Conservation (phyloP, 352 stramenopile genomes). For the Phytophthora aleatoria region DNA sequence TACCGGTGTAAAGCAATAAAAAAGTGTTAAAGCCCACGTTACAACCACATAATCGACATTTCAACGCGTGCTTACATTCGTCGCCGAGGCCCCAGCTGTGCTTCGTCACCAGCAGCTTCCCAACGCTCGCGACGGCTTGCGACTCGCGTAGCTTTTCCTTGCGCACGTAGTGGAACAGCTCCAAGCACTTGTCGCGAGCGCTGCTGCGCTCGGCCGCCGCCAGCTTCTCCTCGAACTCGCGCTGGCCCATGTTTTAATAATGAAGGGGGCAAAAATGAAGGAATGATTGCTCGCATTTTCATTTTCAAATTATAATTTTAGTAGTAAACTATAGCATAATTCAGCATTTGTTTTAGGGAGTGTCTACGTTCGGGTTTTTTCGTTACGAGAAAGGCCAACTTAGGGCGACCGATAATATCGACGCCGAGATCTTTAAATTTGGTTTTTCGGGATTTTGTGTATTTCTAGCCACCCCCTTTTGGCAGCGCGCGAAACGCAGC, state of each 20-base stretch:
- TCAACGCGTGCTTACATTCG: constrained; percentile 36
- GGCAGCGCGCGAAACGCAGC: too few species aligned
- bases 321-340: too few species aligned
- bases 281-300: too few species aligned
- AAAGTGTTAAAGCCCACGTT: constrained; percentile 18
- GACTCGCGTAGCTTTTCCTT: constrained; percentile 65
- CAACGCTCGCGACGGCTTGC: constrained; percentile 43
- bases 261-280: too few species aligned
- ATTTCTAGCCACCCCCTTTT: too few species aligned
- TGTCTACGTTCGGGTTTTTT: too few species aligned
- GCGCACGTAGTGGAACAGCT: constrained; percentile 59
- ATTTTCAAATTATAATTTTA: too few species aligned
- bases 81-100: constrained; percentile 59
- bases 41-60: constrained; percentile 7
- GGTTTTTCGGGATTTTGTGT: too few species aligned
- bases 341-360: too few species aligned
- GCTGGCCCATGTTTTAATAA: constrained; percentile 32
- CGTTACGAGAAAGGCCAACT: too few species aligned
- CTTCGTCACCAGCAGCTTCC: constrained; percentile 51
- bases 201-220: constrained; percentile 39
- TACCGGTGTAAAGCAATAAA: constrained; percentile 17
- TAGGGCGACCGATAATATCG: too few species aligned
- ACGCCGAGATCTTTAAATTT: too few species aligned
- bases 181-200: constrained; percentile 37
- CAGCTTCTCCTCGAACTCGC: constrained; percentile 53